Base-by-base conservation (phyloP, 257 asterid species). In the Linderniella brevidens region DNA sequence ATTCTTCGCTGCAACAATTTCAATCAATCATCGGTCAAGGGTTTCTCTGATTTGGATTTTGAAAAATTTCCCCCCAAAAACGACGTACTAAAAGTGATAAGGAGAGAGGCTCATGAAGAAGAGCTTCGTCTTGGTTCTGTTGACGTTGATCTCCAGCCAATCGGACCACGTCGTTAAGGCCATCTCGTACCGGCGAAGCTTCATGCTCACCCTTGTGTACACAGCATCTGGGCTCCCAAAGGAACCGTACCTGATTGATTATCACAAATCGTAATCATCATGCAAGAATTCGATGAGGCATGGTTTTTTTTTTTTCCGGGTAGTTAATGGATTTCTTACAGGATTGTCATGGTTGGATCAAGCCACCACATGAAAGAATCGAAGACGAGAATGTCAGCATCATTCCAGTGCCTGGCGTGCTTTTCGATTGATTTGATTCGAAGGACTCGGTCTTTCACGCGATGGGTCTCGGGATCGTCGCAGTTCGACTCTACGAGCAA, bases 401-500 rank as follows among this genome's bases (percentile, higher is more conserved):
- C 73, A 4, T 57, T 76, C 93, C 97, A 87, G 9, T 77, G 74
- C 43, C 68, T 64, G 0, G 83, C 92, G 50, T 87, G 95, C 46
- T 74, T 80, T 29, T 80, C 93, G 3, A 87, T 80, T 5, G 77
- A 53, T 1, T 55, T 50, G 8, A 69, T 55, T 59, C 80, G 68
- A 8, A 81, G 62, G 0, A 77, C 58, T 0, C 79, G 75, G 5
- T 65, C 74, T 0, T 56, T 55, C 3, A 70, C 41, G 13, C 67
- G 64, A 45, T 84, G 92, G 35, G 49, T 46, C 20, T 19, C 17
- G 3, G 77, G 77, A 32, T 85, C 69, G 18, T 88, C 98, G 3
- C 79, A 72, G 50, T 88, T 81, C 0, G 98, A 88, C 57, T 88
- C 98, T 14, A 84, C 82, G 3, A 85, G 70, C 49, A 84, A 61